Evolutionary conservation across 768 basidiomycete genomes (phyloP).

Genomic region (Trametopsis cervina): DNA sequence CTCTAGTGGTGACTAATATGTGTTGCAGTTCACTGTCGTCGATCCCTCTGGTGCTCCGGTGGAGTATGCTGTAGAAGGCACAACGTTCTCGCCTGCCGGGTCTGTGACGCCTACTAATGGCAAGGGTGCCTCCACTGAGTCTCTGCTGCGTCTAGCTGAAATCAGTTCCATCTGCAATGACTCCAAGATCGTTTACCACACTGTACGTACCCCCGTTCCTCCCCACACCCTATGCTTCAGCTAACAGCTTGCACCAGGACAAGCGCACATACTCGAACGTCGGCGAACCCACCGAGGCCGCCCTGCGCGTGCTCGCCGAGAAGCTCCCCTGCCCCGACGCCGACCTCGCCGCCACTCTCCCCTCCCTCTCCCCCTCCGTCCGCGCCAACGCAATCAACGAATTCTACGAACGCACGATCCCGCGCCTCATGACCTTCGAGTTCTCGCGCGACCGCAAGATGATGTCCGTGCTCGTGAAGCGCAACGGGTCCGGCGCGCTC

Average conservation of each 20-base stretch:
- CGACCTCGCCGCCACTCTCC: slow-evolving; percentile 49
- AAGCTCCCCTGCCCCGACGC: slow-evolving; percentile 78
- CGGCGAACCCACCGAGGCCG: slow-evolving; percentile 97
- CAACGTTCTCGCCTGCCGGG: slow-evolving; percentile 86
- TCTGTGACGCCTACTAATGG: slow-evolving; percentile 60
- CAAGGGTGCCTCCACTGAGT: slow-evolving; percentile 49
- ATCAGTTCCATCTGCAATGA: slow-evolving; percentile 95
- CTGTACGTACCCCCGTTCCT: slow-evolving; percentile 35
- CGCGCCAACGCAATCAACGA: slow-evolving; percentile 86
- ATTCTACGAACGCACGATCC: slow-evolving; percentile 65
- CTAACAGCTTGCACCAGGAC: slow-evolving; percentile 47
- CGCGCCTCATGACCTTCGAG: slow-evolving; percentile 89
- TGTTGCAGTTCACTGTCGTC: slow-evolving; percentile 72
- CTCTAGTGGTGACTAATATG: not conserved
- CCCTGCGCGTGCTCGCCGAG: slow-evolving; percentile 90
- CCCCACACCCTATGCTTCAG: not conserved
- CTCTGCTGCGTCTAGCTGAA: slow-evolving; percentile 81
- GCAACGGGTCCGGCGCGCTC: slow-evolving; percentile 63
- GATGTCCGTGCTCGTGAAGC: slow-evolving; percentile 91
- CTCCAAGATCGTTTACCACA: slow-evolving; percentile 79
- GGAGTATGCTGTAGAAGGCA: slow-evolving; percentile 84
- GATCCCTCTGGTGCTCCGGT: slow-evolving; percentile 43
- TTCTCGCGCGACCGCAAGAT: slow-evolving; percentile 98
- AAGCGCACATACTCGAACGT: slow-evolving; percentile 74
- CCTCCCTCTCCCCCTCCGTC: slow-evolving; percentile 43